These are phyloP conservation scores for Naumovozyma dairenensis DNA, from an alignment of 805 yeast species.

Conservation along the genomic window DNA sequence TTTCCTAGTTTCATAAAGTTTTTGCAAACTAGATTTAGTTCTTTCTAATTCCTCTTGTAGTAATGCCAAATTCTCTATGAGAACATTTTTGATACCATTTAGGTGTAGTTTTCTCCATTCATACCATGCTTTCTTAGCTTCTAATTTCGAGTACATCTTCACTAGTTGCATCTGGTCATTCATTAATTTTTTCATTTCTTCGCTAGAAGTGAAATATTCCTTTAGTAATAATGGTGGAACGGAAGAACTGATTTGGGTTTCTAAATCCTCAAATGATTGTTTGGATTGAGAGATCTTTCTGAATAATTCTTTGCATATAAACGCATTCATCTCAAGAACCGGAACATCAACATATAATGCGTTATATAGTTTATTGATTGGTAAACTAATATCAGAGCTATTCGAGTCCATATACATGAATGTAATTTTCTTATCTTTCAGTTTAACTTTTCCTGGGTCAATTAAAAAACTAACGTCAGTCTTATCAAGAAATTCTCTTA, in stretches of 20 bases:
- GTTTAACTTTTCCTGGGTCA: constrained; percentile 10
- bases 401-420: constrained; percentile 4
- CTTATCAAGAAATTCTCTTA: constrained; percentile 13
- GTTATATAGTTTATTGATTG: constrained; percentile 10
- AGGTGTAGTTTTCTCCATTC: constrained; percentile 50
- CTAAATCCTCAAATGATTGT: constrained; percentile 37
- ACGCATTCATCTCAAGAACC: constrained; percentile 37
- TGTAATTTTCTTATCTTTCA: constrained; percentile 3
- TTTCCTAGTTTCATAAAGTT: constrained; percentile 6
- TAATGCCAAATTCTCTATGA: constrained; percentile 19
- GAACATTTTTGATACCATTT: constrained; percentile 33
- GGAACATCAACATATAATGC: constrained; percentile 23
- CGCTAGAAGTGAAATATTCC: constrained; percentile 36
- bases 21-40: constrained; percentile 9
- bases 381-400: constrained; percentile 3
- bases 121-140: constrained; percentile 50
- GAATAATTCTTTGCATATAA: constrained; percentile 45
- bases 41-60: constrained; percentile 20
- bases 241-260: constrained; percentile 37
- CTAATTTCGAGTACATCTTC: constrained; percentile 41
- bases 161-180: constrained; percentile 40
- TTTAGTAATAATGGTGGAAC: constrained; percentile 46
- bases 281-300: constrained; percentile 43
- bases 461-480: constrained; percentile 14
- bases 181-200: constrained; percentile 33